Evolutionary conservation across 257 asterid species (phyloP).

Genomic region (Rhazya stricta): DNA sequence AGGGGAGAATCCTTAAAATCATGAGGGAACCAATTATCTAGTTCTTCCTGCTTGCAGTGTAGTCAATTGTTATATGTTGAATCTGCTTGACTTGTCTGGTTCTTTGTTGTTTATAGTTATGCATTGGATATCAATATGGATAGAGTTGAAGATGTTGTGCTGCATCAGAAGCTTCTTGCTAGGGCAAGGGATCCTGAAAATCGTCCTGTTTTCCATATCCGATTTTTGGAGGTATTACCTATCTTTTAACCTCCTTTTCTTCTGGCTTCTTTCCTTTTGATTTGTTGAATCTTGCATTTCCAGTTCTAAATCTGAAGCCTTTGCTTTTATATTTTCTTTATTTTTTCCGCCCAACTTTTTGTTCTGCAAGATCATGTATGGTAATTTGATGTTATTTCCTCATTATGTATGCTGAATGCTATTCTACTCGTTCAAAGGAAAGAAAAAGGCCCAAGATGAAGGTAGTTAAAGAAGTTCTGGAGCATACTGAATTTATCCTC

Average conservation of each 20-base stretch:
- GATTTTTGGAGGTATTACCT: slow-evolving; percentile 61
- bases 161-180: slow-evolving; percentile 76
- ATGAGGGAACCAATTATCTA: background rate
- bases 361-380: background rate
- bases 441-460: background rate
- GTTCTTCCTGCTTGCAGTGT: background rate
- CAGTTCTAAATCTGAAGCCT: background rate
- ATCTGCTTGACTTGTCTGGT: slow-evolving; percentile 7
- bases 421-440: background rate
- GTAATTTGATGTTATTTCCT: background rate
- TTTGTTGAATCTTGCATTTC: background rate
- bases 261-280: background rate
- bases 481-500: background rate
- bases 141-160: slow-evolving; percentile 79
- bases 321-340: background rate
- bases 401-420: background rate
- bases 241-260: background rate
- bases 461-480: background rate
- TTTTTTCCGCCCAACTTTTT: background rate
- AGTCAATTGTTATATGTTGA: background rate
- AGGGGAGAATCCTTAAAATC: background rate
- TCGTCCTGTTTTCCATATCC: slow-evolving; percentile 75
- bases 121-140: slow-evolving; percentile 74
- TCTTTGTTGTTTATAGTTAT: slow-evolving; percentile 46
- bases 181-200: slow-evolving; percentile 68